Conservation (phyloP, 2,329 filamentous ascomycete genomes). For the Elsinoe necatrix region DNA sequence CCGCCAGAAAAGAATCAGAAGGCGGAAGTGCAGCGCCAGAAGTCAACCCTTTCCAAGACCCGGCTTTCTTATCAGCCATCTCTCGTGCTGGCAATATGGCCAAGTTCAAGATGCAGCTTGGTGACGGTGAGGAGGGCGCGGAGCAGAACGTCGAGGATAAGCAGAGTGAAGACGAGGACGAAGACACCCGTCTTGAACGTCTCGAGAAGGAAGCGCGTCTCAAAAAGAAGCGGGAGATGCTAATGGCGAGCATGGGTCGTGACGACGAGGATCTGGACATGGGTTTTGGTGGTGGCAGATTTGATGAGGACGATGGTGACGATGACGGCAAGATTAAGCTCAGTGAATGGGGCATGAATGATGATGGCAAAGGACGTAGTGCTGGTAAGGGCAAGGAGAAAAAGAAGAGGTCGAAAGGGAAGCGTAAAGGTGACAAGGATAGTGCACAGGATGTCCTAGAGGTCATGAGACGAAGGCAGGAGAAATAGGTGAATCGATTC, state of each 20-base stretch:
- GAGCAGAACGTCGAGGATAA: constrained; percentile 35
- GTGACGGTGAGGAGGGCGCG: constrained; percentile 35
- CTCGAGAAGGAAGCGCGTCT: constrained; percentile 53
- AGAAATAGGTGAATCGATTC: constrained; percentile 19
- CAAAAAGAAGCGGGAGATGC: constrained; percentile 48
- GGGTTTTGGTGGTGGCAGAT: constrained; percentile 81
- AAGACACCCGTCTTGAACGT: constrained; percentile 37
- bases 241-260: constrained; percentile 63
- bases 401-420: constrained; percentile 61
- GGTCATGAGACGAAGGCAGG: constrained; percentile 59
- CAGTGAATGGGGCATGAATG: constrained; percentile 51
- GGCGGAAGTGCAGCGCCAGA: constrained; percentile 16
- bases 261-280: constrained; percentile 90
- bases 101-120: constrained; percentile 25
- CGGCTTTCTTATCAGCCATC: constrained; percentile 72
- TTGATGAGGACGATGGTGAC: constrained; percentile 80
- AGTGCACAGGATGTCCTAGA: constrained; percentile 71
- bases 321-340: constrained; percentile 59
- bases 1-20: constrained; percentile 18
- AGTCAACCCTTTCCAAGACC: constrained; percentile 50
- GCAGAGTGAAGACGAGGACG: constrained; percentile 35
- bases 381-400: constrained; percentile 16
- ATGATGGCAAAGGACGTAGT: constrained; percentile 41
- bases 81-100: constrained; percentile 60
- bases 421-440: constrained; percentile 70